Evolutionary conservation across 805 yeast species (phyloP).

Genomic region (Myxozyma nipponensis): DNA sequence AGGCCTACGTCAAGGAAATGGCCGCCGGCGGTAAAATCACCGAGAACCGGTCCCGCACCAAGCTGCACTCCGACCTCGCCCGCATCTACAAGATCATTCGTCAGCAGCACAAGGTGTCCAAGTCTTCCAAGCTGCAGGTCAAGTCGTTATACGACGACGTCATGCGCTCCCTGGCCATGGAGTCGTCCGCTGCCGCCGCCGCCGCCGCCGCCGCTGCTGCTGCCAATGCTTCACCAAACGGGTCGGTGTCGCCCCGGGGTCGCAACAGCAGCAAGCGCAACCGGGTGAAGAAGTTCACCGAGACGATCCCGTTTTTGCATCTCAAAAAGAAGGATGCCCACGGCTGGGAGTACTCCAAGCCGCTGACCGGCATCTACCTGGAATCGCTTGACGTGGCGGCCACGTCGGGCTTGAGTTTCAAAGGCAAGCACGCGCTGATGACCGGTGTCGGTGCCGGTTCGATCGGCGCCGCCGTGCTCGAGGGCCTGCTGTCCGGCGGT

Average conservation of each 20-base stretch:
- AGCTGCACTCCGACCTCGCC: conserved; percentile 66
- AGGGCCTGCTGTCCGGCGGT: conserved; percentile 95
- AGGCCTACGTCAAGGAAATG: conserved; percentile 94
- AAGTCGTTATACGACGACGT: conserved; percentile 34
- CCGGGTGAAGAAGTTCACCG: conserved; percentile 37
- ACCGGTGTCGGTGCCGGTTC: conserved; percentile 99
- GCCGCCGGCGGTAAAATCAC: conserved; percentile 90
- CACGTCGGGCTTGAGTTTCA: conserved; percentile 74
- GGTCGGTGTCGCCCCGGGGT: conserved; percentile 22
- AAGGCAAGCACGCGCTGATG: conserved; percentile 80
- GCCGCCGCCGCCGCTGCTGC: no score
- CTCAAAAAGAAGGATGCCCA: conserved; percentile 69
- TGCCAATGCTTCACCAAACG: conserved; percentile 5
- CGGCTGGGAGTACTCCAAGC: conserved; percentile 86
- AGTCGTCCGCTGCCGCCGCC: conserved; percentile 1
- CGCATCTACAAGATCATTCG: conserved; percentile 76
- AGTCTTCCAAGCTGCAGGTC: conserved; percentile 33
- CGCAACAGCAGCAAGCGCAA: conserved; percentile 29
- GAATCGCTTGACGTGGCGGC: conserved; percentile 94
- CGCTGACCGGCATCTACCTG: conserved; percentile 70
- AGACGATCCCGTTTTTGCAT: conserved; percentile 92
- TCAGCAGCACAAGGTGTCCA: conserved; percentile 70
- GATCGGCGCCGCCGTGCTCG: conserved; percentile 94
- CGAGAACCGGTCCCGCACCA: conserved; percentile 50
- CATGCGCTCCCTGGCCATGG: conserved; percentile 32